These are phyloP conservation scores for Mycena maculata DNA, from an alignment of 768 basidiomycete species.

Conservation along the genomic window DNA sequence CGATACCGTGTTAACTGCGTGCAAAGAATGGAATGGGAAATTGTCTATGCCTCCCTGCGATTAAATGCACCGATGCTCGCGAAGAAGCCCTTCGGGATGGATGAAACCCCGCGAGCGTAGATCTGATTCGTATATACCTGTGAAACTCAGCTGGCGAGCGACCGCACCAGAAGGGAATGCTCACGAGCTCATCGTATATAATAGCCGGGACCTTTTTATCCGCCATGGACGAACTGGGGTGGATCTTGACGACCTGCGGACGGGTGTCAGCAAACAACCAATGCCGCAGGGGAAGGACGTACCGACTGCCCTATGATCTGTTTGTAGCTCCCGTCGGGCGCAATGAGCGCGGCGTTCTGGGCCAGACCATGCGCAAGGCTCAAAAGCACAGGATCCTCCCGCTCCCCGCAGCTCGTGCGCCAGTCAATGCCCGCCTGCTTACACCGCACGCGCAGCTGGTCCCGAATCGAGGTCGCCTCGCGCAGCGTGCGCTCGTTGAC, in stretches of 20 bases:
- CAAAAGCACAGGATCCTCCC: slow-evolving; percentile 74
- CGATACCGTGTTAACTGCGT: too few relatives aligned
- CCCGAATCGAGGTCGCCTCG: slow-evolving; percentile 82
- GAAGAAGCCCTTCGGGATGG: slow-evolving; percentile 72
- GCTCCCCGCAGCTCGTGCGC: slow-evolving; percentile 67
- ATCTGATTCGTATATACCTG: slow-evolving; percentile 87
- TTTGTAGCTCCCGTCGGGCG: slow-evolving; percentile 90
- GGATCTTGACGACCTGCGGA: slow-evolving; percentile 81
- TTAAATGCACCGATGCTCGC: slow-evolving; percentile 47
- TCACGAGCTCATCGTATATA: slow-evolving; percentile 92
- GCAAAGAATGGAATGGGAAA: too few relatives aligned
- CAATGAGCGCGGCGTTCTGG: slow-evolving; percentile 85
- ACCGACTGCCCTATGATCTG: slow-evolving; percentile 80
- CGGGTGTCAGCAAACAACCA: not conserved
- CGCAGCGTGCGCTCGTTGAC: slow-evolving; percentile 84
- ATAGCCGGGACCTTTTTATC: slow-evolving; percentile 89
- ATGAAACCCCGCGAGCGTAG: slow-evolving; percentile 93
- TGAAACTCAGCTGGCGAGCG: slow-evolving; percentile 12
- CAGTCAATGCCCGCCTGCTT: slow-evolving; percentile 70
- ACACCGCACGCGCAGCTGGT: slow-evolving; percentile 81
- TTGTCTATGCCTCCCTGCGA: slow-evolving; percentile 44
- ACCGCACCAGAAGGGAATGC: slow-evolving; percentile 34
- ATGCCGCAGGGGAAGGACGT: slow-evolving; percentile 37
- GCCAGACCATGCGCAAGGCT: slow-evolving; percentile 82
- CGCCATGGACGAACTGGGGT: slow-evolving; percentile 86